Evolutionary conservation across 148 eudicot genomes (phyloP), one percentile per base, ranked within the genome.

Genomic region (Pharnaceum exiguum): DNA sequence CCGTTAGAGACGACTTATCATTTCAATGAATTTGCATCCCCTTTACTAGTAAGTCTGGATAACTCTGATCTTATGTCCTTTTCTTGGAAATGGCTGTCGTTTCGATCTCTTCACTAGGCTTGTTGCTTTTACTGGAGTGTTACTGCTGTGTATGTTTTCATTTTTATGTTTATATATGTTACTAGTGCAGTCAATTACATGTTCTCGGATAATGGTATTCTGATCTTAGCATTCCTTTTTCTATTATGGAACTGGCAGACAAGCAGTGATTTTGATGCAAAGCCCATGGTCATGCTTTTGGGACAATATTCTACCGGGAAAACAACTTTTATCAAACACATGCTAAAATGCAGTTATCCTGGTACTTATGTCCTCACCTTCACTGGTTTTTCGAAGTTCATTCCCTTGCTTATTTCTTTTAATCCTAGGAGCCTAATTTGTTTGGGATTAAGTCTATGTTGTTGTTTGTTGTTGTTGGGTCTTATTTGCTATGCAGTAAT

Each of bases 261-360:
- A 45, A 66, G 51, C 30, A 87, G 85, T 45, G 97, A 90, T 69
- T 90, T 90, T 74, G 88, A 83, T 70, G 95, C 95, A 46, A 90
- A 82, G 68, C 97, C 96, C 15, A 87, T 91, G 96, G 98, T 91
- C 47, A 91, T 91, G 98, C 91, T 91, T 55, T 74, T 91, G 81
- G 97, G 98, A 55, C 98, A 91, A 37, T 91, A 87, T 66, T 91
- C 98, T 39, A 91, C 98, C 1, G 98, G 95, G 25, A 87, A 91
- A 80, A 91, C 98, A n/a, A 91, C 98, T 40, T 91, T 91, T 52
- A 85, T 91, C 22, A 87, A 82, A 52, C 98, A 91, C 75, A 61
- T 87, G 79, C 79, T 91, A 15, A 73, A 82, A 57, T 72, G 76
- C 58, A 76, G 75, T 66, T 91, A 91, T 59, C 97, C 97, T 70